These are phyloP conservation scores for Boletus sp. DNA, from an alignment of 768 basidiomycete species.

Conservation along the genomic window DNA sequence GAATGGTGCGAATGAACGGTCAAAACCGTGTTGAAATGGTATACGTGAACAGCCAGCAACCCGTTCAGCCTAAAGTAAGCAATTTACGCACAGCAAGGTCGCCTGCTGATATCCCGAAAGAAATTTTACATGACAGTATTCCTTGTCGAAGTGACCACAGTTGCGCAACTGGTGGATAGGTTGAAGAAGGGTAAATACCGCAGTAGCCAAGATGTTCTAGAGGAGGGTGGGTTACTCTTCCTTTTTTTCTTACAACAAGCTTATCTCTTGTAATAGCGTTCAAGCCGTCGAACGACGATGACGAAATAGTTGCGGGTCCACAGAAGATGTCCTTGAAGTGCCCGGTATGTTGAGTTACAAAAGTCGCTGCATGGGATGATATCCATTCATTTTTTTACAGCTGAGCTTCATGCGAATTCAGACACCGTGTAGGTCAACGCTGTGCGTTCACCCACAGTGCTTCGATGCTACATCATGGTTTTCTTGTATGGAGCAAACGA, in stretches of 20 bases:
- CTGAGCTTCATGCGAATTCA: conserved; percentile 83
- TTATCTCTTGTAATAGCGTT: conserved; percentile 45
- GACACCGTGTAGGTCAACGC: conserved; percentile 81
- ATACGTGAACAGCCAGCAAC: conserved; percentile 85
- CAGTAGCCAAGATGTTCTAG: conserved; percentile 58
- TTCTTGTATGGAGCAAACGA: conserved; percentile 93
- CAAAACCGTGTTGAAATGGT: conserved; percentile 81
- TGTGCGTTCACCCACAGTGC: conserved; percentile 89
- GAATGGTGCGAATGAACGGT: conserved; percentile 36
- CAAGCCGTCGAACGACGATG: conserved; percentile 62
- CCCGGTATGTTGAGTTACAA: conserved; percentile 57
- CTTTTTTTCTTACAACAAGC: neutral
- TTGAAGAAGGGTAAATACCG: conserved; percentile 66
- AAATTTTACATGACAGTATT: conserved; percentile 85
- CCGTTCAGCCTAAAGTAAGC: conserved; percentile 65
- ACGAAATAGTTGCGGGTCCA: conserved; percentile 87
- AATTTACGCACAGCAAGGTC: neutral
- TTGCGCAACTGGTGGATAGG: conserved; percentile 65
- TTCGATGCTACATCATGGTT: conserved; percentile 96
- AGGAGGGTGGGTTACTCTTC: conserved; percentile 52
- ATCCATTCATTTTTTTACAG: conserved; percentile 33
- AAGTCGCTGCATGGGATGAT: neutral
- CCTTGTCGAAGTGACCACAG: conserved; percentile 74
- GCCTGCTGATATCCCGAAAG: conserved; percentile 54
- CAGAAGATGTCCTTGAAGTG: conserved; percentile 92